Evolutionary conservation across 2,329 filamentous ascomycete species (phyloP).

Genomic region (Didymella segeticola): DNA sequence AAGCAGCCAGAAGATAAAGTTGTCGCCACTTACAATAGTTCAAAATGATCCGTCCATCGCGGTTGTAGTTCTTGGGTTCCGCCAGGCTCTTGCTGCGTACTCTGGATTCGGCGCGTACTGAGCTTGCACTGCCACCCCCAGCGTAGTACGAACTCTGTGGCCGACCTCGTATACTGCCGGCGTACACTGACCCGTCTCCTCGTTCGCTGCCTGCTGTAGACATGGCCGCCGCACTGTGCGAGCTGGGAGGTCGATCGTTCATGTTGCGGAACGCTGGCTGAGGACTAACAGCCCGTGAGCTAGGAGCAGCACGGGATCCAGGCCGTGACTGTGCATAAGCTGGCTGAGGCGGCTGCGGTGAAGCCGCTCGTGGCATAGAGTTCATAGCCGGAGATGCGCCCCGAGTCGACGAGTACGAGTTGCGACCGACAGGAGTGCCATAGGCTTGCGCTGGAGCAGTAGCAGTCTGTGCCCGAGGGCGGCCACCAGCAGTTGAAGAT

Average conservation of each 20-base stretch:
- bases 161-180: constrained; percentile 31
- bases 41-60: constrained; percentile 84
- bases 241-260: constrained; percentile 58
- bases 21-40: constrained; percentile 80
- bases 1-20: background rate
- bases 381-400: constrained; percentile 49
- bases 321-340: constrained; percentile 39
- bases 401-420: constrained; percentile 48
- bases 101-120: constrained; percentile 49
- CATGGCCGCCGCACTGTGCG: constrained; percentile 54
- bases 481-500: constrained; percentile 36
- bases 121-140: constrained; percentile 31
- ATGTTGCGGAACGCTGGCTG: constrained; percentile 59
- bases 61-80: constrained; percentile 83
- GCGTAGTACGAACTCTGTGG: constrained; percentile 56
- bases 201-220: constrained; percentile 49
- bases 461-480: constrained; percentile 49
- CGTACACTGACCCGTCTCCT: constrained; percentile 44
- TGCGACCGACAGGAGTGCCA: constrained; percentile 39
- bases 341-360: constrained; percentile 55
- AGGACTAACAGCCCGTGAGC: constrained; percentile 58
- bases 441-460: constrained; percentile 44
- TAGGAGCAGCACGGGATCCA: constrained; percentile 40
- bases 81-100: constrained; percentile 84
- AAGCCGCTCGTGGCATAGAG: constrained; percentile 49